Evolutionary conservation across 306 rosid genomes (phyloP).

Genomic region (Dalbergia oliveri): DNA sequence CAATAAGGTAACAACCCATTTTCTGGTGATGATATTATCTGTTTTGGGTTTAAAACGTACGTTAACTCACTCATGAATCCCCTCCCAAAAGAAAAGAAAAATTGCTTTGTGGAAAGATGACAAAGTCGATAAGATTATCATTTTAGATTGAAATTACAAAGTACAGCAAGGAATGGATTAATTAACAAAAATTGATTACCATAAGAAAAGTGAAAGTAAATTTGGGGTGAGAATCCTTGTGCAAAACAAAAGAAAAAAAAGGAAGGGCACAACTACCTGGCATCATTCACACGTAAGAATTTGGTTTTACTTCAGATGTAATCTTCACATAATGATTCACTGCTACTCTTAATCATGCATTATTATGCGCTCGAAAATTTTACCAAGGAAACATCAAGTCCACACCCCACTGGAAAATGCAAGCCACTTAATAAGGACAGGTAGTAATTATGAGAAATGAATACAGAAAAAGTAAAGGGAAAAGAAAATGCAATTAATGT

Average conservation of each 20-base stretch:
- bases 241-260: conserved; percentile 23
- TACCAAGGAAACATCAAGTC: conserved; percentile 50
- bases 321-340: conserved; percentile 60
- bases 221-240: background rate
- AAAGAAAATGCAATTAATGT: conserved; percentile 9
- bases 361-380: conserved; percentile 54
- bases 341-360: conserved; percentile 46
- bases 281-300: conserved; percentile 51
- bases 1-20: conserved; percentile 39
- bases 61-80: conserved; percentile 6
- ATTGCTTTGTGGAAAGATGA: conserved; percentile 23
- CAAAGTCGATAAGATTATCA: conserved; percentile 19
- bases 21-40: conserved; percentile 32
- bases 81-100: background rate
- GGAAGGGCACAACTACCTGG: conserved; percentile 42
- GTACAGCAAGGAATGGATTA: conserved; percentile 17
- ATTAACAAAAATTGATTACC: conserved; percentile 32
- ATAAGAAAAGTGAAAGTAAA: conserved; percentile 42
- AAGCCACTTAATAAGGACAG: conserved; percentile 59
- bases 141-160: conserved; percentile 34
- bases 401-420: conserved; percentile 47
- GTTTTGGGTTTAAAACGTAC: conserved; percentile 17
- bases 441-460: conserved; percentile 62
- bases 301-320: conserved; percentile 51
- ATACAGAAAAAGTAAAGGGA: background rate